Conservation (phyloP, 768 basidiomycete genomes). For the Crassisporium funariophilum region DNA sequence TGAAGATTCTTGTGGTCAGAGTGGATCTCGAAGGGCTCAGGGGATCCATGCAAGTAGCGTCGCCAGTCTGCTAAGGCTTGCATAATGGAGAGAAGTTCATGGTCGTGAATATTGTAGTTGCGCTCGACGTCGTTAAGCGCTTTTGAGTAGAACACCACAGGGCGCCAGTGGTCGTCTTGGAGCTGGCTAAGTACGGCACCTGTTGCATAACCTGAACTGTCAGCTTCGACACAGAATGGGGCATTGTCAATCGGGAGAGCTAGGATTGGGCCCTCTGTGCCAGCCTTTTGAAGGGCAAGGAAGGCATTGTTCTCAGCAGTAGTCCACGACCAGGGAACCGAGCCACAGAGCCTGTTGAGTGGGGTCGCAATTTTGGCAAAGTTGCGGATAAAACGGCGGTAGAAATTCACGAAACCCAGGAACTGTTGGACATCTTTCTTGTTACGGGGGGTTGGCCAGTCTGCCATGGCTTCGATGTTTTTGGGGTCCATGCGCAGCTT, state of each 20-base stretch:
- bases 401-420: background rate
- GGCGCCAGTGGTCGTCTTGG: too few relatives aligned
- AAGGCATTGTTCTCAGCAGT: too few relatives aligned
- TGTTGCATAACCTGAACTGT: too few relatives aligned
- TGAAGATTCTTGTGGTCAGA: slow-evolving; percentile 31
- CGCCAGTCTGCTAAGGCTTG: slow-evolving; percentile 25
- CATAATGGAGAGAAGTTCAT: slow-evolving; percentile 49
- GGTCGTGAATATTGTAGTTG: slow-evolving; percentile 48
- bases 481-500: background rate
- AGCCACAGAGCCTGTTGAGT: too few relatives aligned
- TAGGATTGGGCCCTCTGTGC: too few relatives aligned
- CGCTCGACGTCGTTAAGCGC: too few relatives aligned
- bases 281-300: too few relatives aligned
- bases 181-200: too few relatives aligned
- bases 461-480: background rate
- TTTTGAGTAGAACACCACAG: too few relatives aligned
- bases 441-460: background rate
- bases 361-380: background rate
- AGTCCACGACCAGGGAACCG: too few relatives aligned
- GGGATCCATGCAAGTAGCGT: slow-evolving; percentile 22
- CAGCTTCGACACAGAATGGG: too few relatives aligned
- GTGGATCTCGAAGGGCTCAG: slow-evolving; percentile 26
- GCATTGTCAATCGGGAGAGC: too few relatives aligned
- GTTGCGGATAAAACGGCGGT: slow-evolving; percentile 4
- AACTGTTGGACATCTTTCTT: background rate